Evolutionary conservation across 2,329 filamentous ascomycete species (phyloP), one percentile per base, ranked within the genome.

Genomic region (Fusarium domesticum): DNA sequence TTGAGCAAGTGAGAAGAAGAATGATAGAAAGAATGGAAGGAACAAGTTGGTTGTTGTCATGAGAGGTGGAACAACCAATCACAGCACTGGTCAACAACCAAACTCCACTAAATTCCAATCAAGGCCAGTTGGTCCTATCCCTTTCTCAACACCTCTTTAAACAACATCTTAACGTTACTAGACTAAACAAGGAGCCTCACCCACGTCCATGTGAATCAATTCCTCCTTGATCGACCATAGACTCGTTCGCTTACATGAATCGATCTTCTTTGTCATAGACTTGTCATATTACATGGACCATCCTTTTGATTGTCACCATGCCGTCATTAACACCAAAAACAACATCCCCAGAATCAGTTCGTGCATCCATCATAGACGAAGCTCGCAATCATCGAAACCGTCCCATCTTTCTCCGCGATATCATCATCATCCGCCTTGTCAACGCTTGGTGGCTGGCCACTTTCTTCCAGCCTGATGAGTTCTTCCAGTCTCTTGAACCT

Each of bases 381-480:
- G 51, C 51, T 45, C 49, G 50, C 7, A 56, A 55, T 46, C 37
- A 43, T 32, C 43, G 53, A 43, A 53, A 62, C 15, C 54, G 51
- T 15, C 54, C 61, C 19, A 45, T 58, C 32, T 64, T 69, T 41
- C 48, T 67, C 5, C 58, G 54, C 37, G 49, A 60, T 47, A 67
- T 81, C 42, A 58, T 96, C 54, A 74, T 80, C 32, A 78, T 95
- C 51, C 88, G 93, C 42, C 76, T 92, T 53, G 66, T 87, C 64
- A 96, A 96, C 70, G 84, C 89, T 23, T 75, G 93, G 57, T 81
- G 76, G 50, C 74, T 95, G 45, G 75, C 80, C 54, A 97, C 93
- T 16, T 98, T 96, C 67, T 98, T 98, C 71, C 93, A 98, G 68
- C 93, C 93, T 19, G 93, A 98, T 72, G 93, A 98, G 68, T 97